These are phyloP conservation scores for Picea glauca DNA, from an alignment of 75 land plant genomes.

Conservation along the genomic window DNA sequence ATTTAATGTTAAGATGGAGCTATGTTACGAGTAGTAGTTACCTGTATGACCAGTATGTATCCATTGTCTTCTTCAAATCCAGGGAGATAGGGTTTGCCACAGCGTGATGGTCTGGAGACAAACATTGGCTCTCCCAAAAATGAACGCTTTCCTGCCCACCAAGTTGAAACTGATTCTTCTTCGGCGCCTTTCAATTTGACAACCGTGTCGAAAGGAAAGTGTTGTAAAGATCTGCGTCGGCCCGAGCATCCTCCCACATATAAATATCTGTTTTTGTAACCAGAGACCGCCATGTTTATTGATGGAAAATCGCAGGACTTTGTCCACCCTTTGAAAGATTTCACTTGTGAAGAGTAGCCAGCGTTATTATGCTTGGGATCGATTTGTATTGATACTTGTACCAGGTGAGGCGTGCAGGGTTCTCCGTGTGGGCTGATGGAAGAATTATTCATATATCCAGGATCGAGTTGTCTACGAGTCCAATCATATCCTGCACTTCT, in stretches of 20 bases:
- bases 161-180: slow-evolving; percentile 26
- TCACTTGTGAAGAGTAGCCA: slow-evolving; percentile 8
- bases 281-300: slow-evolving; percentile 42
- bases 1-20: slow-evolving; percentile 33
- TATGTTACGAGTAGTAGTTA: slow-evolving; percentile 25
- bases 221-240: slow-evolving; percentile 29
- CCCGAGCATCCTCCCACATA: slow-evolving; percentile 57
- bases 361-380: neutral
- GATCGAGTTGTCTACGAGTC: slow-evolving; percentile 50
- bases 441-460: slow-evolving; percentile 47
- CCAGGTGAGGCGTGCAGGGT: slow-evolving; percentile 38
- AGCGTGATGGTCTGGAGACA: slow-evolving; percentile 21
- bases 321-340: slow-evolving; percentile 32
- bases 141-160: slow-evolving; percentile 53
- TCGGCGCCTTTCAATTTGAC: slow-evolving; percentile 28
- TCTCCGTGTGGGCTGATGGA: slow-evolving; percentile 12
- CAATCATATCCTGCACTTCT: slow-evolving; percentile 59
- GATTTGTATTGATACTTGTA: slow-evolving; percentile 25
- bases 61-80: slow-evolving; percentile 55
- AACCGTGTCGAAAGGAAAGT: slow-evolving; percentile 75
- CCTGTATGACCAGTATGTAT: slow-evolving; percentile 65
- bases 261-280: slow-evolving; percentile 31
- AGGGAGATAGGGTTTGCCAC: too few relatives aligned
- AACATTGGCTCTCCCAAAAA: slow-evolving; percentile 80
- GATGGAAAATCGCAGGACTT: slow-evolving; percentile 60